Evolutionary conservation across 2,329 filamentous ascomycete genomes (phyloP).

Genomic region (Cadophora malorum): DNA sequence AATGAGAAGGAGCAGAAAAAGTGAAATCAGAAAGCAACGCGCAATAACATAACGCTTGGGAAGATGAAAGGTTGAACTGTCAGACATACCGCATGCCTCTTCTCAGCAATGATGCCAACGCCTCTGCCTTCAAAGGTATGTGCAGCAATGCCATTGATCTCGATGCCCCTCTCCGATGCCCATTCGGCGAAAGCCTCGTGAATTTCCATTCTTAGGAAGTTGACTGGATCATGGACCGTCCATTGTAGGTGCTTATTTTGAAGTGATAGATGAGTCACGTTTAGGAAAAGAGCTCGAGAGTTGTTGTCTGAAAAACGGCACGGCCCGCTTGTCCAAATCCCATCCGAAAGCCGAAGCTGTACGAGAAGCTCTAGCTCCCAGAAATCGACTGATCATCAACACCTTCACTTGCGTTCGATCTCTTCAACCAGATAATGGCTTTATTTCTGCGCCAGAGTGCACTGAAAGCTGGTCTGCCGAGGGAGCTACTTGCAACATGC

Average conservation of each 20-base stretch:
- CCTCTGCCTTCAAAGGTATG: constrained; percentile 74
- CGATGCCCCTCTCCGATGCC: constrained; percentile 69
- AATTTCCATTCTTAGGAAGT: constrained; percentile 39
- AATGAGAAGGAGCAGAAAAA: no score
- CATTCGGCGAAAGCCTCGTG: constrained; percentile 67
- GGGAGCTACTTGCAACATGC: constrained; percentile 39
- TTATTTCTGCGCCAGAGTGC: constrained; percentile 34
- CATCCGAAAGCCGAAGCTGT: constrained; percentile 1
- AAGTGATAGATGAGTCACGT: constrained; percentile 11
- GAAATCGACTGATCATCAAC: constrained; percentile 12
- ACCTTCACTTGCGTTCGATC: not conserved
- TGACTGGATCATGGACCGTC: constrained; percentile 7
- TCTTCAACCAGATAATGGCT: constrained; percentile 34
- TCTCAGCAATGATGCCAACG: constrained; percentile 77
- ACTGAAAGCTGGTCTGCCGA: constrained; percentile 34
- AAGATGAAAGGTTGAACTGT: not conserved
- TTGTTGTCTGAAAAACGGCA: constrained; percentile 14
- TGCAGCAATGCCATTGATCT: constrained; percentile 71
- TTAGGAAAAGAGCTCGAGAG: not conserved
- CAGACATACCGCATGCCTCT: constrained; percentile 64
- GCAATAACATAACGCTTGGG: no score
- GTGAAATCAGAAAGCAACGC: not conserved
- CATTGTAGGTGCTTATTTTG: not conserved
- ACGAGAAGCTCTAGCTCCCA: not conserved
- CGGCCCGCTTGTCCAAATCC: not conserved